Evolutionary conservation across 371 early-diverging fungal species (phyloP), one percentile per base, ranked within the genome.

Genomic region (Coemansia sp.): DNA sequence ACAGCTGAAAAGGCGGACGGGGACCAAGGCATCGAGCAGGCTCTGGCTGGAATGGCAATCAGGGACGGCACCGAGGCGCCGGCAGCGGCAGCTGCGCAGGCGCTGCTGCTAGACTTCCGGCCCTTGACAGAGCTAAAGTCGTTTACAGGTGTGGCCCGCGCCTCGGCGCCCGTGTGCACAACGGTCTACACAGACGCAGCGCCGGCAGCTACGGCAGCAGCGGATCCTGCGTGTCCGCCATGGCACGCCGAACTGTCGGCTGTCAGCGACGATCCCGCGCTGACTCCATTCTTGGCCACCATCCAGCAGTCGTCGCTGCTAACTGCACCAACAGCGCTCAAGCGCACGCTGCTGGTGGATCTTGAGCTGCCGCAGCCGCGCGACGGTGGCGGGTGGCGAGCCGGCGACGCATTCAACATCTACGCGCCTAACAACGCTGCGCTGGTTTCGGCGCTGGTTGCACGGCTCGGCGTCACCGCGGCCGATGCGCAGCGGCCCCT

Each of bases 371-470:
- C 61, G 4, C 55, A 20, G 4, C 14, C 63, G 4, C 35, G 39
- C 14, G 51, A 52, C 11, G 55, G 16, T 3, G 67, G 57, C n/a
- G 12, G 34, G 14, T 71, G 70, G 58, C 69, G 45, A 4, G 90
- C 95, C 4, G 96, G 97, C 38, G 96, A 94, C 77, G 85, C 94
- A 0, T 88, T 96, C 79, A 94, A 91, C 50, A 78, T 95, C 5
- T 59, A 86, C 50, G 88, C 90, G 1, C 92, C 93, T 26, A 94
- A 94, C 69, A 81, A 86, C 57, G 82, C 85, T n/a, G 59, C 68
- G 0, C 63, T 88, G 51, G 86, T 90, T 0, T 64, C 79, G 1
- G 85, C 82, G 0, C 53, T 90, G 2, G 61, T 90, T 34, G 61
- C 63, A 0, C 65, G 81, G 31, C 66, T 89, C 11, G 77, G 47